Evolutionary conservation across 2,329 filamentous ascomycete genomes (phyloP).

Genomic region (Talaromyces sp.): DNA sequence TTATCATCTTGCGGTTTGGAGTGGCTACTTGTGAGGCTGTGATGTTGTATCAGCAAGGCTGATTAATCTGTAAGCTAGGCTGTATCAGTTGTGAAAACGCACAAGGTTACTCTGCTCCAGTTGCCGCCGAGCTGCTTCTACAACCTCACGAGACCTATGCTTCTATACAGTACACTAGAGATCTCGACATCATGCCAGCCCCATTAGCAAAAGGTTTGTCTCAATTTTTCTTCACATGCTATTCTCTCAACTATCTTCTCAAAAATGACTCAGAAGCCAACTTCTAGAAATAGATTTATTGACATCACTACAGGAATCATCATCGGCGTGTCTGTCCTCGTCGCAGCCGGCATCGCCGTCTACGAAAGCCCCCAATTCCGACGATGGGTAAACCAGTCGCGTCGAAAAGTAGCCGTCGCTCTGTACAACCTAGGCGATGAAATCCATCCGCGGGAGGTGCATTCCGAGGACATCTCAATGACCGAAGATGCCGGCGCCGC

Average conservation of each 20-base stretch:
- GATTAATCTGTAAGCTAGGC: background rate
- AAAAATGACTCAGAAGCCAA: background rate
- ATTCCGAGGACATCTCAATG: conserved; percentile 47
- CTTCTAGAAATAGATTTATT: background rate
- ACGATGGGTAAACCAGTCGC: conserved; percentile 60
- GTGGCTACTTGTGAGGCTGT: background rate
- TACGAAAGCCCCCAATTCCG: conserved; percentile 63
- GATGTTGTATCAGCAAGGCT: background rate
- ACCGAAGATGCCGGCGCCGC: conserved; percentile 43
- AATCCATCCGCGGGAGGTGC: conserved; percentile 47
- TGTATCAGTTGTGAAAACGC: background rate
- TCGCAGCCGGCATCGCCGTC: conserved; percentile 61
- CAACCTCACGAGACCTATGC: background rate
- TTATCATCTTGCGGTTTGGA: background rate
- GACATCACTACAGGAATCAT: conserved; percentile 53
- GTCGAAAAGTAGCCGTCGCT: conserved; percentile 59
- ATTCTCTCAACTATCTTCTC: too few relatives aligned
- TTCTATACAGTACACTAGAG: background rate
- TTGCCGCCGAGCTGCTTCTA: conserved; percentile 6
- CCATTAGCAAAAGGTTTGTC: conserved; percentile 48
- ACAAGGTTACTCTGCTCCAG: background rate
- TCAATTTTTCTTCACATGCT: background rate
- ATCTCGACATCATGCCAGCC: conserved; percentile 41
- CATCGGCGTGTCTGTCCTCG: conserved; percentile 58
- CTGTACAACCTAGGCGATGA: conserved; percentile 60